Evolutionary conservation across 768 basidiomycete genomes (phyloP).

Genomic region (Hericium rajendrae): DNA sequence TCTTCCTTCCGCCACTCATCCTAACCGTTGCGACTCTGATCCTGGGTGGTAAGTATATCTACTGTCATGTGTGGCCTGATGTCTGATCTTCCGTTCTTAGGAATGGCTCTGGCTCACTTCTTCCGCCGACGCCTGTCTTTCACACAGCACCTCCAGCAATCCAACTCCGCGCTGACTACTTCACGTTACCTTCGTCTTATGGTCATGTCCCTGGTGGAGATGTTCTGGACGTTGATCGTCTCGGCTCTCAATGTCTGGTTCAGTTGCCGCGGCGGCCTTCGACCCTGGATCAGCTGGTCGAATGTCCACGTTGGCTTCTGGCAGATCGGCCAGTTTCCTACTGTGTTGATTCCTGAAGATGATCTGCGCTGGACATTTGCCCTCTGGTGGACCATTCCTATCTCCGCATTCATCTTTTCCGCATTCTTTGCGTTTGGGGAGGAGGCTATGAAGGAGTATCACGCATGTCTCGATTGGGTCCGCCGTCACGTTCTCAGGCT

Average conservation of each 20-base stretch:
- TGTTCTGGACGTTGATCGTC: slow-evolving; percentile 12
- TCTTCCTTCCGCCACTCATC: neutral
- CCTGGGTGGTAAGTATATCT: slow-evolving; percentile 29
- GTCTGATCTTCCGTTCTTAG: slow-evolving; percentile 8
- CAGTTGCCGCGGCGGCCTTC: too few species aligned
- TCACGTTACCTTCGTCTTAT: slow-evolving; percentile 16
- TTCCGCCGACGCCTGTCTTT: slow-evolving; percentile 24
- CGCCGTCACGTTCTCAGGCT: too few species aligned
- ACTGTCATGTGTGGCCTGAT: neutral
- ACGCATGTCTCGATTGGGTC: too few species aligned
- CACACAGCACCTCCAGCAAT: slow-evolving; percentile 11
- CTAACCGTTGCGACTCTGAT: slow-evolving; percentile 29
- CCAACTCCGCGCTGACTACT: slow-evolving; percentile 16
- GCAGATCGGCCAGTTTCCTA: slow-evolving; percentile 1
- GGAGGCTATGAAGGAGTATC: neutral
- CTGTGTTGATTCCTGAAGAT: neutral
- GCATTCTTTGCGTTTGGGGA: neutral
- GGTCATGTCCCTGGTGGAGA: slow-evolving; percentile 16
- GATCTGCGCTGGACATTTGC: neutral
- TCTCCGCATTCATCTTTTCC: neutral
- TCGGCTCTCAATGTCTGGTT: slow-evolving; percentile 16
- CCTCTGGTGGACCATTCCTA: neutral
- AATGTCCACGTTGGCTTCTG: slow-evolving; percentile 27
- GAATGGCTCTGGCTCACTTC: slow-evolving; percentile 25
- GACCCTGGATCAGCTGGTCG: slow-evolving; percentile 27